phyloP scores from a whole-genome alignment of 2,329 filamentous ascomycete genomes.

The Fusarium albosuccineum region DNA sequence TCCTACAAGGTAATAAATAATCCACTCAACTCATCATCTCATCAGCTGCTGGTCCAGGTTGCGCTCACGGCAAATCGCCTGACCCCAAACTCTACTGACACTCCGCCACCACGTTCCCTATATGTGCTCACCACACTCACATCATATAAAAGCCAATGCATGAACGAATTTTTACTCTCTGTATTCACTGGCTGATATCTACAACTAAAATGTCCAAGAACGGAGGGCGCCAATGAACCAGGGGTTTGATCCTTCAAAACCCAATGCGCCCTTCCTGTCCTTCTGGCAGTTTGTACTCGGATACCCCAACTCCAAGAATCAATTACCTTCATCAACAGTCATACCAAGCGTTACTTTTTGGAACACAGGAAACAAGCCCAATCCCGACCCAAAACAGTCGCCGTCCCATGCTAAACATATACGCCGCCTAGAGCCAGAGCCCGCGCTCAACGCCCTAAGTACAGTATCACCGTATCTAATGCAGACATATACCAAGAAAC shows the following conservation, averaged over 20 bases:
- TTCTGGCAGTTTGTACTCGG: conserved; percentile 14
- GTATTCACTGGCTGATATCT: conserved; percentile 36
- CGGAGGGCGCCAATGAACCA: conserved; percentile 16
- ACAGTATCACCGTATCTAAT: conserved; percentile 37
- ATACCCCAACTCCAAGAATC: conserved; percentile 41
- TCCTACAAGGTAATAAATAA: conserved; percentile 5
- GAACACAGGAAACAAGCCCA: conserved; percentile 27
- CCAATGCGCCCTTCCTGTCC: conserved; percentile 21
- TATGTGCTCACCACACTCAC: background rate
- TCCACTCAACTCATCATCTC: conserved; percentile 12
- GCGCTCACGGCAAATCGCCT: conserved; percentile 12
- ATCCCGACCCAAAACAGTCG: conserved; percentile 18
- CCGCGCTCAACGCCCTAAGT: conserved; percentile 39
- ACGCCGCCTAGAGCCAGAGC: conserved; percentile 37
- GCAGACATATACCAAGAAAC: conserved; percentile 36
- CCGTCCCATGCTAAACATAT: conserved; percentile 30
- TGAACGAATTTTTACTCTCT: conserved; percentile 25
- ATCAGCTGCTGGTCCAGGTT: conserved; percentile 1
- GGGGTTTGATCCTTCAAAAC: conserved; percentile 18
- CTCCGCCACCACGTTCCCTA: background rate
- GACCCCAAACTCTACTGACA: background rate
- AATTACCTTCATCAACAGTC: conserved; percentile 43
- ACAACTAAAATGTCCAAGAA: conserved; percentile 12
- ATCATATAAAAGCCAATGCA: background rate
- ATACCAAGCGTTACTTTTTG: conserved; percentile 44